These are phyloP conservation scores for Auxenochlorella pyrenoidosa DNA, from an alignment of 139 green algal species.

Conservation along the genomic window DNA sequence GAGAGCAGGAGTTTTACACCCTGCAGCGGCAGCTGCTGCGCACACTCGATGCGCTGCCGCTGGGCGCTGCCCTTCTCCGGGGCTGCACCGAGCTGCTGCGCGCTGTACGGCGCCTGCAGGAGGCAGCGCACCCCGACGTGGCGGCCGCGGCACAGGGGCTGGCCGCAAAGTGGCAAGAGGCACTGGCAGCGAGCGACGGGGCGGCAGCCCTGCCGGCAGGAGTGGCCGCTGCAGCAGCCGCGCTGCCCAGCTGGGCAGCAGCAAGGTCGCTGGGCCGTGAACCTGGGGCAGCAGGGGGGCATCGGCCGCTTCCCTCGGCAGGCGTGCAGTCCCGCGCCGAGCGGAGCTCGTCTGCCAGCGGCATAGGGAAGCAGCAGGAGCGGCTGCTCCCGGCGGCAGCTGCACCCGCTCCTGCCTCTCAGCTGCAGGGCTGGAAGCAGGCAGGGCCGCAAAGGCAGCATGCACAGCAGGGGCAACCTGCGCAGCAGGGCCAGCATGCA, in stretches of 20 bases:
- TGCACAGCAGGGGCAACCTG: background rate
- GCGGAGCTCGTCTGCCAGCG: background rate
- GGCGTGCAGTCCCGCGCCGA: background rate
- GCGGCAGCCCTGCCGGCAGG: background rate
- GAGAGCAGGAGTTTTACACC: background rate
- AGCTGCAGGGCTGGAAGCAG: background rate
- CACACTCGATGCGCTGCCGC: background rate
- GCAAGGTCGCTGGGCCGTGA: background rate
- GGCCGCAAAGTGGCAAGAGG: background rate
- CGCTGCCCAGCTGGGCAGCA: background rate
- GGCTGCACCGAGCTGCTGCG: background rate
- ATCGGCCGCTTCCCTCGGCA: background rate
- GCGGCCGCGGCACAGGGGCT: background rate
- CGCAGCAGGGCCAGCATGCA: background rate
- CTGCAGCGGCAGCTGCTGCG: background rate
- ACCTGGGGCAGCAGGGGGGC: background rate
- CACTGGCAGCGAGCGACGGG: background rate
- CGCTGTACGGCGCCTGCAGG: background rate
- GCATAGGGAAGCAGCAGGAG: background rate
- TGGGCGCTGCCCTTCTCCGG: background rate
- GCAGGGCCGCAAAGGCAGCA: background rate
- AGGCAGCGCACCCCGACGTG: background rate
- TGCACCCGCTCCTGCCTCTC: background rate
- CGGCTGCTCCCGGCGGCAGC: background rate
- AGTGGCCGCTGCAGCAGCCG: background rate